Conservation (phyloP, 768 basidiomycete species). For the Mrakia blollopis region DNA sequence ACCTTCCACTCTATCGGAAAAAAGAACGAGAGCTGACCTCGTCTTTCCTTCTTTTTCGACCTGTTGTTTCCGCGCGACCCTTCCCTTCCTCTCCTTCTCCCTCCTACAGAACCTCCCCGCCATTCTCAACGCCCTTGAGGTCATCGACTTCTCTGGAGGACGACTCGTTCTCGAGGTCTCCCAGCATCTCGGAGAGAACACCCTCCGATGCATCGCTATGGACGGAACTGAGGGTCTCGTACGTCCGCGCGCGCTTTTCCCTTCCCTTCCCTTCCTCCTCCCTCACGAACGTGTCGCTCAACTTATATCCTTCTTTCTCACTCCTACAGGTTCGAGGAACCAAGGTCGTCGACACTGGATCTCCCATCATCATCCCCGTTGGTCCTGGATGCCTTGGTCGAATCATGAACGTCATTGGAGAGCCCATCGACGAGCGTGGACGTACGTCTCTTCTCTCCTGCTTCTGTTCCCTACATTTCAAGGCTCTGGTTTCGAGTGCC, state of each 20-base stretch:
- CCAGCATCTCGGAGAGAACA: slow-evolving; percentile 97
- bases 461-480: background rate
- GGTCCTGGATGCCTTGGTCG: slow-evolving; percentile 90
- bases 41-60: background rate
- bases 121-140: slow-evolving; percentile 98
- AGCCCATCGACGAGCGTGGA: slow-evolving; percentile 99
- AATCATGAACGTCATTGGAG: slow-evolving; percentile 99
- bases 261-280: background rate
- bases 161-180: slow-evolving; percentile 99
- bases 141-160: slow-evolving; percentile 86
- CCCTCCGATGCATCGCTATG: slow-evolving; percentile 99
- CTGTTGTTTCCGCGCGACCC: background rate
- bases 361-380: slow-evolving; percentile 94
- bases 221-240: slow-evolving; percentile 99
- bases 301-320: background rate
- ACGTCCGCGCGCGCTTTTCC: background rate
- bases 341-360: slow-evolving; percentile 92
- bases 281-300: background rate
- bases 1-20: background rate
- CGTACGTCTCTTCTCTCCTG: slow-evolving; percentile 43
- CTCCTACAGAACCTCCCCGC: slow-evolving; percentile 74
- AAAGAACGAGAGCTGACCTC: background rate
- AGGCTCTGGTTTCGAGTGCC: background rate
- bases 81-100: background rate
- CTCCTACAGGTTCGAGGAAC: slow-evolving; percentile 63